Evolutionary conservation across 495 filamentous ascomycete species (phyloP), one percentile per base, ranked within the genome.

Genomic region (Podospora fimiseda): DNA sequence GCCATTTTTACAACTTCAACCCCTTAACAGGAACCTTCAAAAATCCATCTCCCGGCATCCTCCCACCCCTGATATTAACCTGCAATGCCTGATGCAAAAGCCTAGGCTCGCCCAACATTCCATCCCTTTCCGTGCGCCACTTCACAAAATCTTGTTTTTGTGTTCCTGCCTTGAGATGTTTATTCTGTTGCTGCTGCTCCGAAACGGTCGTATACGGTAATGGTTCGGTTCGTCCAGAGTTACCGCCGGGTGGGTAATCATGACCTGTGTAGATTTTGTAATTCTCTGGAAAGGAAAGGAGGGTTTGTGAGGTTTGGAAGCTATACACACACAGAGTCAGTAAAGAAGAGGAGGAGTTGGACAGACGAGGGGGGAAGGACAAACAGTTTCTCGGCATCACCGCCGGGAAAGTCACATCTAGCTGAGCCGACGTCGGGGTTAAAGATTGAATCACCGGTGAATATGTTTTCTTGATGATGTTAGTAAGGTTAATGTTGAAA

Each of bases 401-500:
- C 80, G 22, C 75, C 76, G 4, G 80, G 81, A 55, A 85, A 84
- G 56, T 84, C 81, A 55, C 77, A 80, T 20, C 81, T 72, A 2
- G 80, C 81, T 2, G 76, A 74, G 20, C 80, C 81, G 18, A 85
- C 66, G 53, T 84, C 81, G 6, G 68, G 60, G 56, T 83, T 70
- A 68, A 83, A 83, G 49, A 85, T 61, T 7, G 80, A 80, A 63
- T 84, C 82, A 16, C 81, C 81, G 43, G 70, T 73, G 63, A 84
- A 84, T n/a, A 83, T 66, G 54, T 83, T 82, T 20, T 33, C 56
- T 58, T n/a, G n/a, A n/a, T 42, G 4, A 47, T 2, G 13, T 51
- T 27, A 21, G 41, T 9, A 16, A 15, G 9, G n/a, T 14, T n/a
- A n/a, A 53, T 6, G 13, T 22, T 18, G 4, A 45, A 15, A 38